phyloP scores from a whole-genome alignment of 176 grass and related monocot species.

The Juncus inflexus region DNA sequence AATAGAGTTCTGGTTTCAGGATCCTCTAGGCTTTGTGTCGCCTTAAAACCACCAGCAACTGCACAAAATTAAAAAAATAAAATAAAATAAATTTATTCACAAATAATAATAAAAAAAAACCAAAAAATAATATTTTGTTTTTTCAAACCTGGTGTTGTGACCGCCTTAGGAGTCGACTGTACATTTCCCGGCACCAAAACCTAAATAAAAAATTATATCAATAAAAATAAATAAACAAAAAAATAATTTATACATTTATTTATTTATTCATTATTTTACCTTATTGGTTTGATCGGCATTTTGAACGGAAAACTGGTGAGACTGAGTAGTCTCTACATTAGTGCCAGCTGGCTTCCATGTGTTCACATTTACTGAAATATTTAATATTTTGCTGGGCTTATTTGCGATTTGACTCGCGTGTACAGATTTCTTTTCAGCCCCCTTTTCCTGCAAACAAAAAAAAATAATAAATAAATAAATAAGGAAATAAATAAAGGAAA shows the following conservation, averaged over 20 bases:
- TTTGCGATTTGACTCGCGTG: conserved; percentile 39
- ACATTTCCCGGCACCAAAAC: neutral
- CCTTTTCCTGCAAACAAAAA: conserved; percentile 24
- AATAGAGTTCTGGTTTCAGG: conserved; percentile 29
- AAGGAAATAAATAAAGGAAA: too few species aligned
- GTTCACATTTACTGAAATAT: conserved; percentile 55
- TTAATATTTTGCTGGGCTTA: conserved; percentile 50
- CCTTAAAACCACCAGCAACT: conserved; percentile 15
- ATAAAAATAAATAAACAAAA: neutral
- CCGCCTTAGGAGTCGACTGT: conserved; percentile 15
- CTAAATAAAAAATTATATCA: neutral
- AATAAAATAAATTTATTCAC: neutral
- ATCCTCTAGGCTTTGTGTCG: conserved; percentile 8
- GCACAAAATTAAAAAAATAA: neutral
- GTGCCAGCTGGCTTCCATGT: conserved; percentile 34
- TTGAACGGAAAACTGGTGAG: conserved; percentile 25
- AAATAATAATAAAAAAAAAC: too few species aligned
- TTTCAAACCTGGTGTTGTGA: conserved; percentile 11
- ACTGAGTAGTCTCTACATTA: neutral
- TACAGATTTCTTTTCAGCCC: conserved; percentile 36
- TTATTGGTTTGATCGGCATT: neutral
- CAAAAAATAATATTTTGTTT: neutral
- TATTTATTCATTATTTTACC: neutral
- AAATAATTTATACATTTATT: too few species aligned
- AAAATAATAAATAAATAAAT: neutral